A percentile compares a stretch with the other conserved stretches of the same genome.
Conservation (phyloP, 768 basidiomycete species). For the Pulveroboletus sp. region DNA sequence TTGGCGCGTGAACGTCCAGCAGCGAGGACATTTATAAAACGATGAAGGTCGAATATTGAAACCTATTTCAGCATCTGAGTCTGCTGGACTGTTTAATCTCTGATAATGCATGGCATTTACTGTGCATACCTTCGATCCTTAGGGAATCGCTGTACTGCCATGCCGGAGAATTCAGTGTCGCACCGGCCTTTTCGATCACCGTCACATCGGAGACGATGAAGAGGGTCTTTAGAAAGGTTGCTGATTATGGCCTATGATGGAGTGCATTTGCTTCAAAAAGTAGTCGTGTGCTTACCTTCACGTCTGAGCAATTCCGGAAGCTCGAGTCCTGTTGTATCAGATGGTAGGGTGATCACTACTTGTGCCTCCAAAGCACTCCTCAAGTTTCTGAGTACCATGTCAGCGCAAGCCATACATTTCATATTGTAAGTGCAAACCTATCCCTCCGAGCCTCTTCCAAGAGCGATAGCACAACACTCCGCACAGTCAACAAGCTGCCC, state of each 20-base stretch:
- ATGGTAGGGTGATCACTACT: constrained; percentile 56
- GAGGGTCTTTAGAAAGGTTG: constrained; percentile 58
- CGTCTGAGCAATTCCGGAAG: constrained; percentile 43
- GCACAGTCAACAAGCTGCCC: constrained; percentile 54
- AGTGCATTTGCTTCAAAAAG: neutral
- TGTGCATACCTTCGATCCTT: constrained; percentile 41
- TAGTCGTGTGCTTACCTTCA: constrained; percentile 25
- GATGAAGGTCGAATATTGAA: constrained; percentile 61
- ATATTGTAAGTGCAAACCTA: constrained; percentile 46
- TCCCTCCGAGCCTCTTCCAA: constrained; percentile 73
- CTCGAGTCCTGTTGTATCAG: constrained; percentile 22
- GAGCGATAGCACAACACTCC: constrained; percentile 55
- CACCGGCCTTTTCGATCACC: constrained; percentile 43
- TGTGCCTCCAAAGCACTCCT: constrained; percentile 75
- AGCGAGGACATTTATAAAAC: constrained; percentile 77
- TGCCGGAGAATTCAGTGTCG: constrained; percentile 34
- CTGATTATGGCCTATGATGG: constrained; percentile 33
- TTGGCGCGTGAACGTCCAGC: constrained; percentile 73
- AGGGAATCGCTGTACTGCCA: constrained; percentile 51
- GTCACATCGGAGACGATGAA: constrained; percentile 77
- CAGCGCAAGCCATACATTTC: neutral
- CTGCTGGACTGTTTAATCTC: neutral
- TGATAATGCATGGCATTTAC: neutral
- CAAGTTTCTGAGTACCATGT: constrained; percentile 47
- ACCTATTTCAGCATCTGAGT: constrained; percentile 26